These are phyloP conservation scores for Penicillium crustosum DNA, from an alignment of 2,329 filamentous ascomycete species.

Conservation along the genomic window DNA sequence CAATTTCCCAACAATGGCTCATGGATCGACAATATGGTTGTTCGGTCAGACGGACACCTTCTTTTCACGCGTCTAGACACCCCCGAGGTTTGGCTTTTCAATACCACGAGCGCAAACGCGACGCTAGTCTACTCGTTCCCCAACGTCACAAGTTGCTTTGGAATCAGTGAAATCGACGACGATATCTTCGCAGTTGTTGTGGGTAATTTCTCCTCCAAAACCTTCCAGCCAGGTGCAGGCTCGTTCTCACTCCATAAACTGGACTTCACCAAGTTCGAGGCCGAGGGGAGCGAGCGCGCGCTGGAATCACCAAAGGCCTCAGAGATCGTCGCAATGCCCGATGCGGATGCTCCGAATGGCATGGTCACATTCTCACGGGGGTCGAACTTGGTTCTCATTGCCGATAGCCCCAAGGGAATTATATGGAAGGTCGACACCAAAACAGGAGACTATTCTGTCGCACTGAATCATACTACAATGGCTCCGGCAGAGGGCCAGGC, in stretches of 20 bases:
- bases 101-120: slow-evolving; percentile 21
- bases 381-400: slow-evolving; percentile 21
- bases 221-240: slow-evolving; percentile 18
- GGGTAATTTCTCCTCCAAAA: slow-evolving; percentile 23
- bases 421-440: slow-evolving; percentile 24
- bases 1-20: slow-evolving; percentile 28
- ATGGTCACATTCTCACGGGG: slow-evolving; percentile 21
- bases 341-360: slow-evolving; percentile 21
- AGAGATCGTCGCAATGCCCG: slow-evolving; percentile 20
- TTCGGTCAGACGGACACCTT: slow-evolving; percentile 22
- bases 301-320: slow-evolving; percentile 7
- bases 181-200: slow-evolving; percentile 26
- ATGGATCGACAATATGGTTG: slow-evolving; percentile 23
- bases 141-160: slow-evolving; percentile 24
- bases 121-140: slow-evolving; percentile 20
- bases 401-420: slow-evolving; percentile 23
- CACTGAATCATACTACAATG: slow-evolving; percentile 25
- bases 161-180: slow-evolving; percentile 26
- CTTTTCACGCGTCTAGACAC: slow-evolving; percentile 25
- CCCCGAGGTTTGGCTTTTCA: slow-evolving; percentile 23
- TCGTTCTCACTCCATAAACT: slow-evolving; percentile 23
- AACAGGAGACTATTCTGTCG: slow-evolving; percentile 20
- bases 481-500: slow-evolving; percentile 18
- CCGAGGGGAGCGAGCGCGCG: neutral
- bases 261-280: slow-evolving; percentile 10